Conservation (phyloP, 1,139 yeast genomes). For the Sugiyamaella sp. region DNA sequence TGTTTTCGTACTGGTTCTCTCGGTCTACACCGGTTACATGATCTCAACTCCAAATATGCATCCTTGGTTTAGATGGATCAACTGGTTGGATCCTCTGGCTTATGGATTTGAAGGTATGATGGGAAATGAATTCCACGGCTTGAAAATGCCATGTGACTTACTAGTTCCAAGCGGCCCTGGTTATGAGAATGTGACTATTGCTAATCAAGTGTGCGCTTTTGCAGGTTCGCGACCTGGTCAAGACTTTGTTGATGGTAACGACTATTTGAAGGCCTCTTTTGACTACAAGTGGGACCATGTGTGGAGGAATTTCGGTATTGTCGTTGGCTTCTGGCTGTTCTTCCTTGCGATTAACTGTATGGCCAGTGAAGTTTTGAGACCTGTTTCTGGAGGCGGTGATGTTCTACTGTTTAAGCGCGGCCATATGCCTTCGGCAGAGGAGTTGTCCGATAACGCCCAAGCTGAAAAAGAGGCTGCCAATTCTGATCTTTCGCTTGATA, state of each 20-base stretch:
- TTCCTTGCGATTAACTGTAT: conserved; percentile 51
- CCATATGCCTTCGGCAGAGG: conserved; percentile 47
- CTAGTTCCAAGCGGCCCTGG: conserved; percentile 56
- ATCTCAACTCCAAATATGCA: conserved; percentile 60
- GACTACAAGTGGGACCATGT: conserved; percentile 54
- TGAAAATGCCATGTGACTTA: conserved; percentile 52
- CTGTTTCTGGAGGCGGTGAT: conserved; percentile 61
- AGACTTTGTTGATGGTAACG: conserved; percentile 52
- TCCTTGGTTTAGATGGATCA: conserved; percentile 67
- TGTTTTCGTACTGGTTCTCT: conserved; percentile 53
- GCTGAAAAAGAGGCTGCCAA: conserved; percentile 40
- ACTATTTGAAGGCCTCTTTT: conserved; percentile 46
- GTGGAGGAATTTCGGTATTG: conserved; percentile 70
- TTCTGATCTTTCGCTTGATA: conserved; percentile 28
- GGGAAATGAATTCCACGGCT: conserved; percentile 59
- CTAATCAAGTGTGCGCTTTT: conserved; percentile 52
- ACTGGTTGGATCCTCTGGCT: conserved; percentile 58
- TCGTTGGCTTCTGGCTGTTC: conserved; percentile 57
- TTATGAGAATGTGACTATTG: conserved; percentile 47
- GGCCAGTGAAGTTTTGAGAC: conserved; percentile 56
- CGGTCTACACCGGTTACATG: conserved; percentile 63
- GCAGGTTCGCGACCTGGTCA: conserved; percentile 53
- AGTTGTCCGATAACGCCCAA: conserved; percentile 16
- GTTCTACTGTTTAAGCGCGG: conserved; percentile 59
- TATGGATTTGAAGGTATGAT: conserved; percentile 60